phyloP scores from a whole-genome alignment of 2,329 filamentous ascomycete species.

The Venturia asperata region DNA sequence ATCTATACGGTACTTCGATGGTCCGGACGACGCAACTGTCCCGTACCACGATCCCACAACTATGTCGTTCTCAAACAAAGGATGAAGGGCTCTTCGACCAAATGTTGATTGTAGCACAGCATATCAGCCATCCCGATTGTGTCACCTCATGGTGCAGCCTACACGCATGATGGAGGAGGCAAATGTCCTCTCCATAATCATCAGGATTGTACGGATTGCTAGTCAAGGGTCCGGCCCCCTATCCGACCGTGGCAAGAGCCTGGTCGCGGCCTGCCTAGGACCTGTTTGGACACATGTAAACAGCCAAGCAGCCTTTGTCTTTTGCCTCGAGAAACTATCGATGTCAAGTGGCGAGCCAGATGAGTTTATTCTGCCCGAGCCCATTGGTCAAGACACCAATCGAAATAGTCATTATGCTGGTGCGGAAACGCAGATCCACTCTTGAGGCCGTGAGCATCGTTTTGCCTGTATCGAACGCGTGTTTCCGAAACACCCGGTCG shows the following conservation, averaged over 20 bases:
- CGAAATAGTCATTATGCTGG: neutral
- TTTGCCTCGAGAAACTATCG: neutral
- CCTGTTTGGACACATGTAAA: conserved; percentile 2
- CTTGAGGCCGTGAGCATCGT: neutral
- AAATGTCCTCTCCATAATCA: neutral
- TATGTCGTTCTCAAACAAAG: neutral
- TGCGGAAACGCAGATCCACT: neutral
- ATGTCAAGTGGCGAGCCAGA: neutral
- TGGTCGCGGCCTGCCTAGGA: neutral
- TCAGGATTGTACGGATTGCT: neutral
- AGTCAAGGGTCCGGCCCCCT: neutral
- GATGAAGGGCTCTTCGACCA: neutral
- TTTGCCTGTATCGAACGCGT: neutral
- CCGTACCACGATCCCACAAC: neutral
- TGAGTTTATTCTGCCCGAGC: neutral
- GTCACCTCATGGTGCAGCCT: conserved; percentile 1
- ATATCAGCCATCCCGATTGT: neutral
- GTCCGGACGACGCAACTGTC: neutral
- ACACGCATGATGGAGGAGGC: neutral
- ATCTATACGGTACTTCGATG: neutral
- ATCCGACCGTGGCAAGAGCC: conserved; percentile 1
- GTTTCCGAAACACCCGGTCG: neutral
- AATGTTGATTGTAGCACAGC: neutral
- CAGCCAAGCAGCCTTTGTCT: neutral
- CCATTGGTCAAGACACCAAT: neutral